Conservation (phyloP, 371 early-diverging fungal species). For the Circinella umbellata region DNA sequence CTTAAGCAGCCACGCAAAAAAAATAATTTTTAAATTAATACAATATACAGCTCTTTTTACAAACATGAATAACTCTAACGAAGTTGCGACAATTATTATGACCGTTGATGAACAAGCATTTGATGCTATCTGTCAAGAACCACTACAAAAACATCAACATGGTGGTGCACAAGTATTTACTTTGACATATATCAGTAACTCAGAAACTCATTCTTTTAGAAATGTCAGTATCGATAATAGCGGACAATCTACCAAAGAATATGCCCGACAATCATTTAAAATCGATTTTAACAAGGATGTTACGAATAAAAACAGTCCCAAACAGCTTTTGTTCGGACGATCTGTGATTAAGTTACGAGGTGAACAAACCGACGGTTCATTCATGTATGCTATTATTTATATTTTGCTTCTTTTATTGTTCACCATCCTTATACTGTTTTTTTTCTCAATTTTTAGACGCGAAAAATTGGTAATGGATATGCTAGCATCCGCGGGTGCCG, state of each 20-base stretch:
- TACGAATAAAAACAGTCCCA: slow-evolving; percentile 10
- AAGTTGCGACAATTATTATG: slow-evolving; percentile 56
- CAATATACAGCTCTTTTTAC: slow-evolving; percentile 27
- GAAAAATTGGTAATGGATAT: slow-evolving; percentile 54
- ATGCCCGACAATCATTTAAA: slow-evolving; percentile 57
- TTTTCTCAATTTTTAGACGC: slow-evolving; percentile 28
- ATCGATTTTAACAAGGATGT: slow-evolving; percentile 49
- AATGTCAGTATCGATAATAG: slow-evolving; percentile 50
- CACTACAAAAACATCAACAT: slow-evolving; percentile 30
- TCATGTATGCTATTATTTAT: slow-evolving; percentile 32
- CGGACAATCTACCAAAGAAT: slow-evolving; percentile 58
- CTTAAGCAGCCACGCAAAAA: no score
- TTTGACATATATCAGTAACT: slow-evolving; percentile 55
- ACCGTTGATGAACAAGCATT: slow-evolving; percentile 40
- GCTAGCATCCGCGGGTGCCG: slow-evolving; percentile 55
- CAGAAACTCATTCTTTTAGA: slow-evolving; percentile 43
- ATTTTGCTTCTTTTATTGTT: not conserved
- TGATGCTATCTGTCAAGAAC: slow-evolving; percentile 30
- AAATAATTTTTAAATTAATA: not conserved
- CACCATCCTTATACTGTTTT: no score
- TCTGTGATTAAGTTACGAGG: slow-evolving; percentile 57
- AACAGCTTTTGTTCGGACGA: slow-evolving; percentile 45
- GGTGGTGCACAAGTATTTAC: slow-evolving; percentile 31
- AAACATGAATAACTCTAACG: slow-evolving; percentile 32
- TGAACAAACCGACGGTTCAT: slow-evolving; percentile 58